Conservation (phyloP, 2,329 filamentous ascomycete genomes). For the Bipolaris sorokiniana region DNA sequence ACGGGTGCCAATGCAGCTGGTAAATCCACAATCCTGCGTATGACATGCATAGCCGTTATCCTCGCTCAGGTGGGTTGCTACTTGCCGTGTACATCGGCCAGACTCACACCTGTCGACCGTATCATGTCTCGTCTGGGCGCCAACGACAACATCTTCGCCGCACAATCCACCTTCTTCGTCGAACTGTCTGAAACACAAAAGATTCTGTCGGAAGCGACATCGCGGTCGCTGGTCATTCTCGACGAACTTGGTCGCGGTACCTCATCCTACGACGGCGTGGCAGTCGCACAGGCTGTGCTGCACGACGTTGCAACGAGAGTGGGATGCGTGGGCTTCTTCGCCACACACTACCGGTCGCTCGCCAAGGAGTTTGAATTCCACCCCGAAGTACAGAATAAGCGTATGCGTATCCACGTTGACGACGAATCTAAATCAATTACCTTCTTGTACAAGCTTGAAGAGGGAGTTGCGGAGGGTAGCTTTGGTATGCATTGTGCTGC, state of each 20-base stretch:
- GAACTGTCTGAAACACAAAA: conserved; percentile 98
- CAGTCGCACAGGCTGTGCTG: conserved; percentile 95
- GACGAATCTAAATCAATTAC: conserved; percentile 85
- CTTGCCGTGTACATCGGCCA: conserved; percentile 81
- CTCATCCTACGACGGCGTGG: conserved; percentile 93
- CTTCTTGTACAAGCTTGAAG: conserved; percentile 92
- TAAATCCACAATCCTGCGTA: conserved; percentile 93
- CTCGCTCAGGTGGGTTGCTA: conserved; percentile 97
- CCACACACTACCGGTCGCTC: conserved; percentile 94
- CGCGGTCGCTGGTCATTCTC: conserved; percentile 91
- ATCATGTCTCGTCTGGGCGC: conserved; percentile 98
- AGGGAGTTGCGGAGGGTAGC: conserved; percentile 91
- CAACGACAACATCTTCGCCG: conserved; percentile 98
- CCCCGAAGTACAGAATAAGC: conserved; percentile 81
- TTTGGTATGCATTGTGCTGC: conserved; percentile 99
- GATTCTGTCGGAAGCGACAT: conserved; percentile 91
- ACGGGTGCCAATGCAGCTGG: conserved; percentile 97
- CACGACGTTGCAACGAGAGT: conserved; percentile 94
- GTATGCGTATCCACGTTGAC: conserved; percentile 96
- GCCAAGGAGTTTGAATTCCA: conserved; percentile 89
- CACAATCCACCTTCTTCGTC: conserved; percentile 97
- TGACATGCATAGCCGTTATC: conserved; percentile 97
- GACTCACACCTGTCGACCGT: conserved; percentile 87
- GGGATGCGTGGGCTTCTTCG: conserved; percentile 94
- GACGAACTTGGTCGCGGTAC: conserved; percentile 96